These are phyloP conservation scores for Metarhizium sp. DNA, from an alignment of 2,329 filamentous ascomycete species.

Conservation along the genomic window DNA sequence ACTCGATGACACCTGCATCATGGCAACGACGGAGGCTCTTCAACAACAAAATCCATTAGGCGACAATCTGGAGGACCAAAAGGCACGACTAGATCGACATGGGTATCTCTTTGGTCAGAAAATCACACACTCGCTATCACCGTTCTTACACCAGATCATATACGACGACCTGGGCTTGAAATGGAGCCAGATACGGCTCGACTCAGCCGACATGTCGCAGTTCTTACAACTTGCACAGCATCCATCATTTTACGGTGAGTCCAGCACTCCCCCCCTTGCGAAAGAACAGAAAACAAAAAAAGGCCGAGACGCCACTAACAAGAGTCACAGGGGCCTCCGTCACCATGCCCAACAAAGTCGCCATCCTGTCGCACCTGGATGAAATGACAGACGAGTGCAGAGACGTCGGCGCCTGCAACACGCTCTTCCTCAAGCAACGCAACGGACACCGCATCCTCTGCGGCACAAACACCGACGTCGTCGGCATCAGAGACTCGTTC, in stretches of 20 bases:
- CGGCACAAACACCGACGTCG: conserved; percentile 74
- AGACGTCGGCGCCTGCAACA: conserved; percentile 72
- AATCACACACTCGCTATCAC: conserved; percentile 45
- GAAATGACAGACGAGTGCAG: conserved; percentile 62
- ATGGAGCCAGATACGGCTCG: conserved; percentile 43
- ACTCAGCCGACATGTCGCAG: conserved; percentile 37
- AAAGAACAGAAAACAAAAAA: neutral
- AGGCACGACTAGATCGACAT: conserved; percentile 29
- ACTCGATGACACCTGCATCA: neutral
- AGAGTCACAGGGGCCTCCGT: conserved; percentile 51
- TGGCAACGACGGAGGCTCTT: neutral
- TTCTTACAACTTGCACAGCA: conserved; percentile 45
- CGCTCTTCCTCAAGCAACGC: conserved; percentile 54
- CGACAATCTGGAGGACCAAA: conserved; percentile 4
- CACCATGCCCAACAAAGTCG: conserved; percentile 78
- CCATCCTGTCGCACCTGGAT: conserved; percentile 65
- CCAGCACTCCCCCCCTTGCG: too few relatives aligned
- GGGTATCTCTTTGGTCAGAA: conserved; percentile 50
- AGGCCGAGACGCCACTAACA: neutral
- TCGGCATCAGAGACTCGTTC: conserved; percentile 69
- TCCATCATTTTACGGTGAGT: conserved; percentile 51
- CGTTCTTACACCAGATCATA: conserved; percentile 43
- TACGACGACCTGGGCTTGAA: conserved; percentile 40
- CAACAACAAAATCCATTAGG: neutral
- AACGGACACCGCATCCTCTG: conserved; percentile 44